phyloP scores from a whole-genome alignment of 2,329 filamentous ascomycete species.

The Gremmenia infestans region DNA sequence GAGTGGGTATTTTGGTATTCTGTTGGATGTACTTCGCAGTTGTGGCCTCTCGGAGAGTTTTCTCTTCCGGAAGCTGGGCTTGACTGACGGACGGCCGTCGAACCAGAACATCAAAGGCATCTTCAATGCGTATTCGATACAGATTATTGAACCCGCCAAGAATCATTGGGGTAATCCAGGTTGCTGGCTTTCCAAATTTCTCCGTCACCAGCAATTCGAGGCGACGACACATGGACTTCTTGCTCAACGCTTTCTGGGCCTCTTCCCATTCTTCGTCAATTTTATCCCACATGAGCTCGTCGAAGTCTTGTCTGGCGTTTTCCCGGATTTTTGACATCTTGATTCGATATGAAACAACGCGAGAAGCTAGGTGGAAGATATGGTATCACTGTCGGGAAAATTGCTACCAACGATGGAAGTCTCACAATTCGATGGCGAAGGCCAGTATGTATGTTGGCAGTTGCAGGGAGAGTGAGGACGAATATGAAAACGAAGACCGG shows the following conservation, averaged over 20 bases:
- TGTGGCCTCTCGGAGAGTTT: constrained; percentile 6
- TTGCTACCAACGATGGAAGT: not conserved
- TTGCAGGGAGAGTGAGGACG: too few species aligned
- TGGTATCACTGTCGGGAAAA: not conserved
- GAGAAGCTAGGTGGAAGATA: not conserved
- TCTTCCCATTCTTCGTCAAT: constrained; percentile 1
- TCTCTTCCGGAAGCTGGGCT: constrained; percentile 5
- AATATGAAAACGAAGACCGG: too few species aligned
- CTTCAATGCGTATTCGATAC: constrained; percentile 8
- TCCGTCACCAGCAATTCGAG: not conserved
- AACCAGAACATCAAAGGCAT: not conserved
- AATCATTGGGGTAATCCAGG: constrained; percentile 3
- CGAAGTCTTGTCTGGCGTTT: constrained; percentile 4
- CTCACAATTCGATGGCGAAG: not conserved
- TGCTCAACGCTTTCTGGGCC: not conserved
- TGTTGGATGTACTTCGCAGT: constrained; percentile 1
- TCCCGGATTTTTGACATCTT: not conserved
- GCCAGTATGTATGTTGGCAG: too few species aligned
- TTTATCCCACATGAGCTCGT: constrained; percentile 3
- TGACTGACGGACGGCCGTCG: constrained; percentile 1
- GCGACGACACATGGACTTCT: not conserved
- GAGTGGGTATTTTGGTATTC: constrained; percentile 1
- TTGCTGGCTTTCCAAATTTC: constrained; percentile 3
- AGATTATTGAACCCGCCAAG: constrained; percentile 5
- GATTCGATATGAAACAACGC: too few species aligned